Conservation (phyloP, 768 basidiomycete genomes). For the Naematelia aurantialba region DNA sequence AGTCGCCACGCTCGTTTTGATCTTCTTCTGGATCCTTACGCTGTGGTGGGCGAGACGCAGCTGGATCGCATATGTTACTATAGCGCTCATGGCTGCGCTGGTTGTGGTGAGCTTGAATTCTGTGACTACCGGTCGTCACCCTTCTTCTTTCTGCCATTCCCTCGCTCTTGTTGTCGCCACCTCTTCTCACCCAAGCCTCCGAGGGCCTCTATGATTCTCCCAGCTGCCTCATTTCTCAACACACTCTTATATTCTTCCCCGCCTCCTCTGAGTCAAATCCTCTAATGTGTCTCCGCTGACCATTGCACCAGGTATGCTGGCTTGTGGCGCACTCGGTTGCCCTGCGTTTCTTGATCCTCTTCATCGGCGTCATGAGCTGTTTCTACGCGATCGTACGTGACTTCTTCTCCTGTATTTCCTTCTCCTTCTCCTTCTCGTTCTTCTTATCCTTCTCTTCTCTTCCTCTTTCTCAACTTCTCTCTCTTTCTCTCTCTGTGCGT, state of each 20-base stretch:
- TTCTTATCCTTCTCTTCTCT: too few species aligned
- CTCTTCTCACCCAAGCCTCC: background rate
- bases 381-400: conserved; percentile 46
- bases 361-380: conserved; percentile 51
- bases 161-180: too few species aligned
- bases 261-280: background rate
- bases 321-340: conserved; percentile 44
- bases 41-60: conserved; percentile 48
- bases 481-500: too few species aligned
- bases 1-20: conserved; percentile 45
- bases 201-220: background rate
- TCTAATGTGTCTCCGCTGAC: conserved; percentile 2
- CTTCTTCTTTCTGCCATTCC: too few species aligned
- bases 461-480: too few species aligned
- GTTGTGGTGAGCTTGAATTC: conserved; percentile 33
- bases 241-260: background rate
- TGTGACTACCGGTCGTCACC: too few species aligned
- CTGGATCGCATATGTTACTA: conserved; percentile 46
- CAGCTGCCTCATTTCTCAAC: background rate
- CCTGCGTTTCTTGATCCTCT: conserved; percentile 48
- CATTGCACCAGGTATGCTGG: conserved; percentile 33
- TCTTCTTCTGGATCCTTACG: conserved; percentile 44
- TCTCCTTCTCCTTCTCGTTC: too few species aligned
- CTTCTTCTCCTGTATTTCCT: background rate
- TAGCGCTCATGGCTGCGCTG: conserved; percentile 39